A percentile compares a stretch with the other conserved stretches of the same genome.
Conservation (phyloP, 179 eudicot genomes). For the Silene noctiflora region DNA sequence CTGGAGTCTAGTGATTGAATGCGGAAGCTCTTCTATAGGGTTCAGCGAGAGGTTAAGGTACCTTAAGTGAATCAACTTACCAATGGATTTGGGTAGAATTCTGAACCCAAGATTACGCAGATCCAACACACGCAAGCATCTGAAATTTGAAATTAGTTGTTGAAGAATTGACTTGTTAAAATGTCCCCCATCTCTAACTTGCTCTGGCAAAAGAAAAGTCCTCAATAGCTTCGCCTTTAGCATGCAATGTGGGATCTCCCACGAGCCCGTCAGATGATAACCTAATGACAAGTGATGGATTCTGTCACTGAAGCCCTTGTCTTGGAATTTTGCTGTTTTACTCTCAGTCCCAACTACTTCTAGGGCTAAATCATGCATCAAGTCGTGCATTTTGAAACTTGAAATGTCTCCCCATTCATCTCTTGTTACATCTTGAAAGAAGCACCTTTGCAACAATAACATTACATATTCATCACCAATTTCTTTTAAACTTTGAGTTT, state of each 20-base stretch:
- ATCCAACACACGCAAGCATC: slow-evolving; percentile 27
- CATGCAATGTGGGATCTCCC: slow-evolving; percentile 17
- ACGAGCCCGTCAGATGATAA: background rate
- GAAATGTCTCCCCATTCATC: slow-evolving; percentile 14
- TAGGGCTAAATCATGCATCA: slow-evolving; percentile 29
- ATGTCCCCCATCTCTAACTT: slow-evolving; percentile 8
- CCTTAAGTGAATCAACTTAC: slow-evolving; percentile 26
- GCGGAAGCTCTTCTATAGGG: slow-evolving; percentile 23
- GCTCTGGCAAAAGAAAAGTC: slow-evolving; percentile 20
- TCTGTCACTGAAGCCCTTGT: background rate
- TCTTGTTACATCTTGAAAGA: slow-evolving; percentile 27
- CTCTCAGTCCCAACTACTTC: slow-evolving; percentile 21
- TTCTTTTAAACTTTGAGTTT: slow-evolving; percentile 22
- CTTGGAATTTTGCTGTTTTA: background rate
- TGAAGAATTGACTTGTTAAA: background rate
- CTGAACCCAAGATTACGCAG: slow-evolving; percentile 1
- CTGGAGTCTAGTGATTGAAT: slow-evolving; percentile 25
- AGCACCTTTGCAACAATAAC: slow-evolving; percentile 24
- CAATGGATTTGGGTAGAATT: slow-evolving; percentile 4
- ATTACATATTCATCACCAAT: slow-evolving; percentile 25
- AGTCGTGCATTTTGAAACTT: slow-evolving; percentile 27
- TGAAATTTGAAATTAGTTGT: background rate
- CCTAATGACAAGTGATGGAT: slow-evolving; percentile 14
- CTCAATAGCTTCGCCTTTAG: slow-evolving; percentile 12
- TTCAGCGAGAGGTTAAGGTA: slow-evolving; percentile 27